Base-by-base conservation (phyloP, 2,329 filamentous ascomycete species). In the Bipolaris gigantea region DNA sequence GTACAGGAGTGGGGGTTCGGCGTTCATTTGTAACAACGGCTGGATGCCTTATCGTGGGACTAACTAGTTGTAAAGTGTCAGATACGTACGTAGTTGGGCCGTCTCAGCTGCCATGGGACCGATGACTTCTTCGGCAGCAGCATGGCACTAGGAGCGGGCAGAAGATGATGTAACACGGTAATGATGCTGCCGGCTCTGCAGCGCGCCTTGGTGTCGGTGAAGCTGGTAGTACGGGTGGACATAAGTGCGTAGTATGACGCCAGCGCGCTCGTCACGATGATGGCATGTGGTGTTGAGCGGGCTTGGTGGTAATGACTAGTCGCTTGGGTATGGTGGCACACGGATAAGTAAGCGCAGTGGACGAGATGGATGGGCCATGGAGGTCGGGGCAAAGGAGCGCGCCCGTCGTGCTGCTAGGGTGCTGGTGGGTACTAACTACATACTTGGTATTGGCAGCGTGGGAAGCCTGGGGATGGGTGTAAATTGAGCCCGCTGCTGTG, bases 401-500 rank as follows among this genome's bases (percentile, higher is more conserved):
- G 33, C 42, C 42, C 35, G 35, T 45, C 42, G 42, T 23, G 9
- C 6, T 25, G 6, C 6, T 9, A 25, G n/a, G 32, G 42, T 19
- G 30, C 3, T 19, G 4, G 6, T 33, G 18, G n/a, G 10, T 13
- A 18, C 27, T 30, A n/a, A n/a, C n/a, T n/a, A n/a, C n/a, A n/a
- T n/a, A 16, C 43, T 35, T 19, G 3, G 7, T 27, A 16, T 30
- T n/a, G 23, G 23, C n/a, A 42, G 11, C 19, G 7, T 35, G 33
- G 15, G 33, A n/a, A 36, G 13, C 27, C 42, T 21, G 32, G 46
- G 34, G 30, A 35, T 47, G 25, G 48, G 36, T 35, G 19, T 43
- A 43, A 38, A 32, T 35, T 35, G 48, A 38, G 36, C 33, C 48
- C 36, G 48, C 21, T 19, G 42, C 23, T 16, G 25, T 46, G 48